Evolutionary conservation across 2,329 filamentous ascomycete genomes (phyloP), one percentile per base, ranked within the genome.

Genomic region (Botrytis fragariae): DNA sequence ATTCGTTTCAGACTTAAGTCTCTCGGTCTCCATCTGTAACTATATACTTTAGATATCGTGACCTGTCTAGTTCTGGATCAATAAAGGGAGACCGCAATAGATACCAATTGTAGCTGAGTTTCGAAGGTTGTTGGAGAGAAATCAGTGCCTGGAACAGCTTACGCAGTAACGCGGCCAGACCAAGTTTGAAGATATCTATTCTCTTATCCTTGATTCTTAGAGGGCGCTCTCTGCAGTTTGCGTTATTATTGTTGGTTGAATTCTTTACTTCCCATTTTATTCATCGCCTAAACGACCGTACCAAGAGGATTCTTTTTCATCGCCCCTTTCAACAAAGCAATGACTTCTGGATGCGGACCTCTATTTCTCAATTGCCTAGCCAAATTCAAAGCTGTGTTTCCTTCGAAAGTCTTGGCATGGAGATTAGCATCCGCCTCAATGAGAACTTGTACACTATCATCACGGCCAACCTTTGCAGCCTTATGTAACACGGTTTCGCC

Each of bases 371-470:
- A 37, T 35, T 32, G 29, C 3, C 45, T 35, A 35, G 69, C 37
- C 2, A 44, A 51, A 65, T 44, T 4, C 14, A 71, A 35, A 32
- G 45, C 44, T 9, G 42, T 71, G 18, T 44, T 71, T 25, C 25
- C 69, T 22, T 65, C 45, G 32, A 42, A 65, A 32, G 20, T 54
- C 4, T 51, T 42, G 16, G 7, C 20, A 32, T 71, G 60, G 8
- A 42, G 25, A 71, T 44, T 29, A 18, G 37, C 42, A 39, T 32
- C 59, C 5, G 42, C 42, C 16, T 45, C 59, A 39, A 71, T 20
- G 22, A 73, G 64, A 29, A 51, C 25, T 48, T 60, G 20, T 18
- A 64, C 65, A 51, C n/a, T 54, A 54, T 70, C 57, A 16, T 62
- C 67, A 16, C 44, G n/a, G 35, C 65, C 57, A 35, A 39, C n/a